Base-by-base conservation (phyloP, 2,329 filamentous ascomycete species). In the Didymella lethalis region DNA sequence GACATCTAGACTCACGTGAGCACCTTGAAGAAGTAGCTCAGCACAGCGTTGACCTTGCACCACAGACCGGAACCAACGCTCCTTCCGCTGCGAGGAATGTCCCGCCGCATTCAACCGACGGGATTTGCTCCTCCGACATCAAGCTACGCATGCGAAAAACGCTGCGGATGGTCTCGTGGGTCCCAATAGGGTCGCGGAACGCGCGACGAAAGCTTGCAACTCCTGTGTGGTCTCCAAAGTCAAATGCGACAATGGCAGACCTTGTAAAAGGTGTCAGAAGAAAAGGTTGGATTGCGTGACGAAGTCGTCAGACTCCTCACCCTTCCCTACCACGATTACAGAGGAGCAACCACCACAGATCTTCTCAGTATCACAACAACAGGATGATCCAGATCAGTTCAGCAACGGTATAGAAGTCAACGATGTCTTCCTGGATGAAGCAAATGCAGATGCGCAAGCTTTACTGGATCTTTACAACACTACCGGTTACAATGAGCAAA, bases 1-100 rank as follows among this genome's bases (percentile, higher is more conserved):
- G 71, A 50, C 72, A 75, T 55, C 53, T 75, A 8, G 70, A 74
- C 40, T 72, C 71, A 34, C 72, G 64, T 66, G 28, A 58, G 51
- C 40, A 54, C 5, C 18, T 20, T 11, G 4, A 40, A 2, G n/a
- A 36, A 34, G 32, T 38, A 18, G 34, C n/a, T 38, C 34, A 10
- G 6, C n/a, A 20, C 8, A 12, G 36, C 36, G 11, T 38, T 40
- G 18, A 40, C 7, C 18, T 40, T 16, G 36, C 18, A 18, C 18
- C n/a, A 11, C 36, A 40, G 36, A 40, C 18, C 36, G 36, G 4
- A 40, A 40, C 18, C n/a, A 40, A 20, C 36, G 36, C 36, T 40
- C 36, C 7, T 40, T 40, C 11, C 36, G 36, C 18, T 40, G 36
- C 36, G 36, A 40, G 20, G 18, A 20, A n/a, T 40, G 36, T 40